Evolutionary conservation across 2,329 filamentous ascomycete genomes (phyloP).

Genomic region (Onygena corvina): DNA sequence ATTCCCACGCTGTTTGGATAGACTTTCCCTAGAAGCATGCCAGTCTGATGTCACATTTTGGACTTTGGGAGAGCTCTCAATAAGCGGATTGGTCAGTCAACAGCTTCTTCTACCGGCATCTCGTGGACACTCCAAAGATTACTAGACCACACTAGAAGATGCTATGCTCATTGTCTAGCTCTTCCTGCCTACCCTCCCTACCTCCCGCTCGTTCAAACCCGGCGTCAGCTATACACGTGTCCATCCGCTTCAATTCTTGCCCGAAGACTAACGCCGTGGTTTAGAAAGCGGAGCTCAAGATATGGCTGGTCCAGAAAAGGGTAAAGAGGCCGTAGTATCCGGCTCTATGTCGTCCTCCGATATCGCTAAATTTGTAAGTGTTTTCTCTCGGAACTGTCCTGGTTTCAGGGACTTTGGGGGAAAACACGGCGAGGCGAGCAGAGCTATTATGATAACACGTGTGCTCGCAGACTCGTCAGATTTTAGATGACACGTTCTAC

Average conservation of each 20-base stretch:
- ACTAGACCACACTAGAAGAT: too few species aligned
- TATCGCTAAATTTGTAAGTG: constrained; percentile 32
- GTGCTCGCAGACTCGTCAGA: constrained; percentile 30
- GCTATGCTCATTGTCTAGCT: too few species aligned
- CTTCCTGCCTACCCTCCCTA: too few species aligned
- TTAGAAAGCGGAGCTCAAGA: constrained; percentile 9
- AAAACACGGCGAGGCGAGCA: background rate
- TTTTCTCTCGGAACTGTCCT: background rate
- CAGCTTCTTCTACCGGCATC: too few species aligned
- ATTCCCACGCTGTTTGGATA: too few species aligned
- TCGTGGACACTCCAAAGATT: too few species aligned
- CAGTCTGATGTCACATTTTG: constrained; percentile 5
- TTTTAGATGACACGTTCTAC: constrained; percentile 47
- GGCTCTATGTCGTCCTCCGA: constrained; percentile 27
- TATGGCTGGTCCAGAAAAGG: constrained; percentile 18
- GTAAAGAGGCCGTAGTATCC: constrained; percentile 23
- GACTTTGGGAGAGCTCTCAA: constrained; percentile 1
- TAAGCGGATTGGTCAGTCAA: background rate
- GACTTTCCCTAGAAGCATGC: constrained; percentile 7
- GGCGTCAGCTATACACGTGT: too few species aligned
- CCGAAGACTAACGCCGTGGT: background rate
- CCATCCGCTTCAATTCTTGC: too few species aligned
- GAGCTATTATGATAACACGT: background rate
- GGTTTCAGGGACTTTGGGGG: background rate
- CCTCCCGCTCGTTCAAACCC: too few species aligned